Base-by-base conservation (phyloP, 805 yeast genomes). In the Candida dajiaensis region DNA sequence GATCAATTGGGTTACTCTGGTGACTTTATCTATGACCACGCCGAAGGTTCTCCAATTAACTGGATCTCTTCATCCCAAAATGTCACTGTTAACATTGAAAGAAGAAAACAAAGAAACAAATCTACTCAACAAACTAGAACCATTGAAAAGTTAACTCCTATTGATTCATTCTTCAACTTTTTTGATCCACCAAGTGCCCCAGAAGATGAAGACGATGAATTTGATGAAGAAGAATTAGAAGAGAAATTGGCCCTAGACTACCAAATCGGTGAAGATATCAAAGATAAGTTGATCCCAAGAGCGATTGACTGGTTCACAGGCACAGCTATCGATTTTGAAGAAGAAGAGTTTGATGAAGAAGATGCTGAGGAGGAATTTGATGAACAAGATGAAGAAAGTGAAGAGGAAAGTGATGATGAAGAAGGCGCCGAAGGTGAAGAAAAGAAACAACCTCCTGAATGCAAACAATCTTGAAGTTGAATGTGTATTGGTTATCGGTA, bases 281-380 rank as follows among this genome's bases (percentile, higher is more conserved):
- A 94, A 73, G 98, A 94, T 67, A 86, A 94, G 67, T 77, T 94
- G 63, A 83, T 94, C 52, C 97, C 98, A 52, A 82, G 97, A 64
- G 98, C 98, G 44, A 78, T 94, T 59, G 98, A 92, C 66, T 94
- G 99, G 98, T 94, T 89, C 67, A 92, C 99, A 10, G 99, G 99
- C 41, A 89, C 89, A 54, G 99, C 99, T 21, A 76, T 92, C 49
- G 95, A 86, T 47, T 79, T 77, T 13, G 89, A 76, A 10, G 87
- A 77, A 16, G 83, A 75, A 4, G 82, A 76, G 12, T 81, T 71
- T 3, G 81, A 71, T 7, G 86, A 77, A 15, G 86, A 74, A 1
- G 87, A 78, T 68, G 48, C 82, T 68, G 88, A 78, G 3, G 88
- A 77, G 4, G 87, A 76, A 13, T 81, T 73, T 23, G 84, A 75